Conservation (phyloP, 305 asterid genomes). For the Fraxinus dipetala region DNA sequence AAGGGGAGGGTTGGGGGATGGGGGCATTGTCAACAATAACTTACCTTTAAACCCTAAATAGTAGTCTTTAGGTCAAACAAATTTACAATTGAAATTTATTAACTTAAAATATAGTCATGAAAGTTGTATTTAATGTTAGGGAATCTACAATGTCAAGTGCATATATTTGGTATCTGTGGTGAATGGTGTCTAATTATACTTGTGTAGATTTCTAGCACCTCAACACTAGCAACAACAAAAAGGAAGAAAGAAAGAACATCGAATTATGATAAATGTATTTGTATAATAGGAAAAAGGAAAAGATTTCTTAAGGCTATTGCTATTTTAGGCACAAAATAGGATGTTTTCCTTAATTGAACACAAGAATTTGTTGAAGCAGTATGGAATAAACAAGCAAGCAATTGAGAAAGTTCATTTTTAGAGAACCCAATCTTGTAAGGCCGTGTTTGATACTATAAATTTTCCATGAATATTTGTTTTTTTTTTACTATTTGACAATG, state of each 20-base stretch:
- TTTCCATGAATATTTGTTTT: too few relatives aligned
- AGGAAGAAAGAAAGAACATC: background rate
- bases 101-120: background rate
- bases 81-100: too few relatives aligned
- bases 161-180: background rate
- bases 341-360: background rate
- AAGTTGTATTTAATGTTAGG: background rate
- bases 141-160: background rate
- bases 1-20: background rate
- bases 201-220: too few relatives aligned
- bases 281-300: background rate
- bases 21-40: background rate
- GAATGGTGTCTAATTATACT: too few relatives aligned
- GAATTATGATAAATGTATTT: background rate
- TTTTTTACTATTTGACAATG: too few relatives aligned
- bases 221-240: background rate
- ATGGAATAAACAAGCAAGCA: background rate
- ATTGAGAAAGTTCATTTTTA: background rate
- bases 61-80: background rate
- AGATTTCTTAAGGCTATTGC: background rate
- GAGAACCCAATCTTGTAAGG: background rate
- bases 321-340: background rate
- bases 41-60: too few relatives aligned
- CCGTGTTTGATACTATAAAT: too few relatives aligned
- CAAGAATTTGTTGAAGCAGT: background rate